These are phyloP conservation scores for Phytophthora ramorum DNA, from an alignment of 352 stramenopile species.

Conservation along the genomic window DNA sequence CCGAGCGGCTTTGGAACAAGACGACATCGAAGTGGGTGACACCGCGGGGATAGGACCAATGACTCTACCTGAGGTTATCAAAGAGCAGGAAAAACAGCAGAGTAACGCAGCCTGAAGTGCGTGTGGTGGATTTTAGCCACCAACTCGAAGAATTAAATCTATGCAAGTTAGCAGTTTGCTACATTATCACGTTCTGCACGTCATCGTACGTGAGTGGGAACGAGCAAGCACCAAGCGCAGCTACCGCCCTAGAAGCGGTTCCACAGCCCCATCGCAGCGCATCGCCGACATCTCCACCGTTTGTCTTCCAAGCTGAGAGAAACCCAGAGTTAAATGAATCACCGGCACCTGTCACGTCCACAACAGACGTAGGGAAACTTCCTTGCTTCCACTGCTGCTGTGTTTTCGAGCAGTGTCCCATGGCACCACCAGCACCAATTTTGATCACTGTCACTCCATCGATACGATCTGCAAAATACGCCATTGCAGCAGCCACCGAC, in stretches of 20 bases:
- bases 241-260: conserved; percentile 67
- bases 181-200: conserved; percentile 46
- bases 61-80: not conserved
- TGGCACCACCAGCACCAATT: conserved; percentile 65
- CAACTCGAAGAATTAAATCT: not conserved
- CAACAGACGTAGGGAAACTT: conserved; percentile 64
- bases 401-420: conserved; percentile 54
- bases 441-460: conserved; percentile 73
- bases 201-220: conserved; percentile 50
- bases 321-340: conserved; percentile 91
- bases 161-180: not conserved
- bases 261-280: conserved; percentile 74
- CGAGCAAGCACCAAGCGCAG: conserved; percentile 62
- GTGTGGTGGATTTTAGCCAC: not conserved
- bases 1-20: conserved; percentile 38
- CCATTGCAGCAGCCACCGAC: conserved; percentile 62
- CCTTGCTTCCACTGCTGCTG: conserved; percentile 48
- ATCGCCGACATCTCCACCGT: conserved; percentile 49
- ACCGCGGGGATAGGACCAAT: not conserved
- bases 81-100: conserved; percentile 9
- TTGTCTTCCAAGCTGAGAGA: conserved; percentile 68
- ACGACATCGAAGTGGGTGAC: conserved; percentile 31
- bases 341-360: conserved; percentile 83
- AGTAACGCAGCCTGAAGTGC: conserved; percentile 27
- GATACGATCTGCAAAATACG: conserved; percentile 53